Conservation (phyloP, 495 filamentous ascomycete species). For the Penicillium arizonense region DNA sequence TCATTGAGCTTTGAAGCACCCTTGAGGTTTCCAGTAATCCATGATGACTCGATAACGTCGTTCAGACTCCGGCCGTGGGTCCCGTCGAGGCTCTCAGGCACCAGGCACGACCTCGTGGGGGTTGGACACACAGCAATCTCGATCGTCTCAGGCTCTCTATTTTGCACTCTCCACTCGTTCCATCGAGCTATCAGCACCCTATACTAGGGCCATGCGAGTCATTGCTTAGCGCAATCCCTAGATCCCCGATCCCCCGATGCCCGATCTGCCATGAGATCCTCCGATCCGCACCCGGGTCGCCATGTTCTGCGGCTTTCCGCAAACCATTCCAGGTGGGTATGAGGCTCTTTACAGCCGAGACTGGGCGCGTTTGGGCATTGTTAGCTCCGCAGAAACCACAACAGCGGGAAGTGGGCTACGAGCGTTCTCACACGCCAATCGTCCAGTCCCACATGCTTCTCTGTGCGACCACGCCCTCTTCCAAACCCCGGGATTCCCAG, state of each 20-base stretch:
- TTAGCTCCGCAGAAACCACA: neutral
- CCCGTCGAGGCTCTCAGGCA: no score
- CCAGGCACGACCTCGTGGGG: no score
- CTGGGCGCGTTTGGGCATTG: neutral
- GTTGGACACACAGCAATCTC: no score
- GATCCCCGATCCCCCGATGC: no score
- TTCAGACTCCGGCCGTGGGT: no score
- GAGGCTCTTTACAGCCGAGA: neutral
- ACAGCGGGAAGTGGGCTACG: neutral
- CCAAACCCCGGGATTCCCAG: neutral
- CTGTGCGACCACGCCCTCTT: constrained; percentile 1
- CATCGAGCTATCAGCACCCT: no score
- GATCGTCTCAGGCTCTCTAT: no score
- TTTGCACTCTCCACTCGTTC: no score
- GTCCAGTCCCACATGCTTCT: neutral
- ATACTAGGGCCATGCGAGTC: no score
- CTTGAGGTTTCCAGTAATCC: no score
- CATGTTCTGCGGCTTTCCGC: neutral
- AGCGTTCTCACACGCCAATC: neutral
- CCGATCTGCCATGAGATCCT: neutral
- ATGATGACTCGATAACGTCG: no score
- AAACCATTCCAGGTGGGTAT: neutral
- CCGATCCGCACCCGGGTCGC: neutral
- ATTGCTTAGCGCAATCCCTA: no score
- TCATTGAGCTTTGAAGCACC: neutral